These are phyloP conservation scores for Skeletonema costatum DNA, from an alignment of 108 stramenopile genomes.

Conservation along the genomic window DNA sequence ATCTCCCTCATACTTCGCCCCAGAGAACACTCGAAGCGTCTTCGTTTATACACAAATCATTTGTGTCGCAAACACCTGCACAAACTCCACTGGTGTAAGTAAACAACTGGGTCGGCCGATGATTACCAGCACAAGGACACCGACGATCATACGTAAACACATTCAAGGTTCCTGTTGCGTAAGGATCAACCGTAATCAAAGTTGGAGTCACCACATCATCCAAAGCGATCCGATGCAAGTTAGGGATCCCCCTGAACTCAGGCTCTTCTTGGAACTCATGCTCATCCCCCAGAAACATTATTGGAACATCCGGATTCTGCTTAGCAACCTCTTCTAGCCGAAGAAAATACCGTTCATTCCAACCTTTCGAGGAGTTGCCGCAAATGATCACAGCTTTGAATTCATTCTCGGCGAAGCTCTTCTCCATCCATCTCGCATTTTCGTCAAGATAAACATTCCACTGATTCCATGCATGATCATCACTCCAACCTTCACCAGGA, in stretches of 20 bases:
- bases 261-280: not conserved
- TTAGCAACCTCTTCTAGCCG: not conserved
- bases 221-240: not conserved
- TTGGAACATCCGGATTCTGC: not conserved
- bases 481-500: not conserved
- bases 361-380: not conserved
- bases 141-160: not conserved
- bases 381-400: not conserved
- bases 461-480: not conserved
- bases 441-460: not conserved
- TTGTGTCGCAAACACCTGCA: not conserved
- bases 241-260: not conserved
- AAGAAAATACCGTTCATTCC: not conserved
- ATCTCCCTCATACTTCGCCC: not conserved
- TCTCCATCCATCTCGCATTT: not conserved
- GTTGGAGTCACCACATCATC: slow-evolving; percentile 3
- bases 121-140: not conserved
- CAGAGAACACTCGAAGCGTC: not conserved
- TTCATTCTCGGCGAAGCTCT: not conserved
- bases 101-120: not conserved
- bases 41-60: not conserved
- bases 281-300: slow-evolving; percentile 1
- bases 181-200: not conserved
- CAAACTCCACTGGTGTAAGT: not conserved
- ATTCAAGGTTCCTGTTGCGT: not conserved